A percentile compares a stretch with the other conserved stretches of the same genome.
Evolutionary conservation across 2,329 filamentous ascomycete genomes (phyloP).

Genomic region (Cordyceps javanica): DNA sequence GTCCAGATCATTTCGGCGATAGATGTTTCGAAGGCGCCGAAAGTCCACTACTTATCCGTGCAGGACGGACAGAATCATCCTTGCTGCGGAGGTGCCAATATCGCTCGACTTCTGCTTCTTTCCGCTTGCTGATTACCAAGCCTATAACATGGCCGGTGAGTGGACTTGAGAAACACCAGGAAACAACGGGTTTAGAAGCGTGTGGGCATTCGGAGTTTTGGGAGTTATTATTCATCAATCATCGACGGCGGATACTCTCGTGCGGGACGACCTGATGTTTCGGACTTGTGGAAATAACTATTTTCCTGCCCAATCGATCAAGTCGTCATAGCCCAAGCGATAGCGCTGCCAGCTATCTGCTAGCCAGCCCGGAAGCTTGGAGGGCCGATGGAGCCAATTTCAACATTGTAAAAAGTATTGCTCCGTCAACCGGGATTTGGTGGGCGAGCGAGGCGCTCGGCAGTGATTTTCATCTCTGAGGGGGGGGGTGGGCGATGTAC

Average conservation of each 20-base stretch:
- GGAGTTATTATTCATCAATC: background rate
- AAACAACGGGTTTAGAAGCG: background rate
- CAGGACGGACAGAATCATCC: background rate
- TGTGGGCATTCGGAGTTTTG: background rate
- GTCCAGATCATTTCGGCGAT: constrained; percentile 13
- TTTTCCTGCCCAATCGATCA: background rate
- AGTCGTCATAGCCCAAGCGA: background rate
- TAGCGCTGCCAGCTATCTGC: background rate
- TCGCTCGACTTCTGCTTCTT: background rate
- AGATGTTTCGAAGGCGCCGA: constrained; percentile 1
- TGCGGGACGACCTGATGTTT: background rate
- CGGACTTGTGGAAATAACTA: background rate
- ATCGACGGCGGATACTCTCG: background rate
- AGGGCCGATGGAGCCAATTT: background rate
- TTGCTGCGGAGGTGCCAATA: background rate
- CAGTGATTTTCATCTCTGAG: background rate
- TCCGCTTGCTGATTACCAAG: background rate
- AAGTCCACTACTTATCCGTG: background rate
- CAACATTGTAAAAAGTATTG: background rate
- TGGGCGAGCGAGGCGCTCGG: background rate
- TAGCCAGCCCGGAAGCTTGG: background rate
- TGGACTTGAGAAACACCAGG: background rate
- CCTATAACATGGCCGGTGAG: background rate
- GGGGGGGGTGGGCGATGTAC: background rate
- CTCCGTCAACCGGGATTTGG: background rate